These are phyloP conservation scores for Bruguiera sexangula DNA, from an alignment of 345 rosid genomes.

Conservation along the genomic window DNA sequence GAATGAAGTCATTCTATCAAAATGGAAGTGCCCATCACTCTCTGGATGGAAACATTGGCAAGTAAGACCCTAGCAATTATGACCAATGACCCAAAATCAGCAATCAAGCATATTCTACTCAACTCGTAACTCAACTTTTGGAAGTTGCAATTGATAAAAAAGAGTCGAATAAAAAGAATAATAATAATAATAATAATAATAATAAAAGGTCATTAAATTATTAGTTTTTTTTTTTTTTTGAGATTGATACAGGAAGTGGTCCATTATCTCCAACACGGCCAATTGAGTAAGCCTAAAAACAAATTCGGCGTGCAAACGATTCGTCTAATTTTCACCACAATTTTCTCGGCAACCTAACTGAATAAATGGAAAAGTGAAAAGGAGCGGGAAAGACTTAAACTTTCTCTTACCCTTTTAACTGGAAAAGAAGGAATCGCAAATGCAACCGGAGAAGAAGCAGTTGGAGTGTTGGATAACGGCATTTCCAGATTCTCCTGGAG, in stretches of 20 bases:
- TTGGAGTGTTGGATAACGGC: neutral
- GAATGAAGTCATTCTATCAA: conserved; percentile 7
- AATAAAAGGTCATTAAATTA: no score
- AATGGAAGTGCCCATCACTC: neutral
- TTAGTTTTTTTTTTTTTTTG: no score
- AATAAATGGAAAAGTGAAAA: neutral
- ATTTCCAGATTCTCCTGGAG: neutral
- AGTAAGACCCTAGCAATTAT: conserved; percentile 12
- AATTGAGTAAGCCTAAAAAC: no score
- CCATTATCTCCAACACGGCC: no score
- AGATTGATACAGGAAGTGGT: no score
- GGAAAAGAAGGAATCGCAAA: conserved; percentile 16
- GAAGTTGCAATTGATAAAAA: no score
- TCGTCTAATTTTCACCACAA: neutral
- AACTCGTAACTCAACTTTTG: neutral
- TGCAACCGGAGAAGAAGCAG: neutral
- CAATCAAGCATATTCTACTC: neutral
- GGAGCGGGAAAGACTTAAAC: neutral
- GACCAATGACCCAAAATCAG: neutral
- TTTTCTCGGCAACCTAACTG: neutral
- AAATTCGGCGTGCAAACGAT: no score
- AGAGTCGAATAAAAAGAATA: no score
- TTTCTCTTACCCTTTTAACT: conserved; percentile 12
- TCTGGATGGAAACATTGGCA: conserved; percentile 6
- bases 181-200: no score